These are phyloP conservation scores for Candida vartiovaarae DNA, from an alignment of 805 yeast species.

Conservation along the genomic window DNA sequence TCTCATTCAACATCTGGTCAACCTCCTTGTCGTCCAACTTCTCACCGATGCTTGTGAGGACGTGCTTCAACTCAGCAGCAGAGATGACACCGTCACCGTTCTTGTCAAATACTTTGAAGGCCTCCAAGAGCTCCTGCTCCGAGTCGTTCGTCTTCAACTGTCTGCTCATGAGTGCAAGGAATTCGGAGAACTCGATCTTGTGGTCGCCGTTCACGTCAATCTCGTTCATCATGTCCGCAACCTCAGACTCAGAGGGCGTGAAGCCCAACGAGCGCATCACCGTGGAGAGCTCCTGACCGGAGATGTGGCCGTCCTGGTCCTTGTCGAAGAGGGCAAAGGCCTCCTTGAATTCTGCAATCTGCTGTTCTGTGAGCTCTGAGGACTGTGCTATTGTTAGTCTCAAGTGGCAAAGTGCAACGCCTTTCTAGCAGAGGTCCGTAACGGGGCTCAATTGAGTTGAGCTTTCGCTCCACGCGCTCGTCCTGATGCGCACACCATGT, in stretches of 20 bases:
- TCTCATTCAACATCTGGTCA: slow-evolving; percentile 94
- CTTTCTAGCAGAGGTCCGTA: no score
- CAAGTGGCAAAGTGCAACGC: not conserved
- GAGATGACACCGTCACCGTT: slow-evolving; percentile 96
- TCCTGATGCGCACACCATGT: no score
- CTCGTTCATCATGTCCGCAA: slow-evolving; percentile 95
- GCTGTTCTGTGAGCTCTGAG: slow-evolving; percentile 89
- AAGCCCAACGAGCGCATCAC: slow-evolving; percentile 99
- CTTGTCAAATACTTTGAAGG: slow-evolving; percentile 92
- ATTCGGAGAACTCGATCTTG: slow-evolving; percentile 74
- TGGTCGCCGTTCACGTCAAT: slow-evolving; percentile 96
- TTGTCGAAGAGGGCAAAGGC: slow-evolving; percentile 96
- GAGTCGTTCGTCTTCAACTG: slow-evolving; percentile 95
- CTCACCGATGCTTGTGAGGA: slow-evolving; percentile 95
- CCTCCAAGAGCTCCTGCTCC: slow-evolving; percentile 95
- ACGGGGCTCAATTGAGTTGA: no score
- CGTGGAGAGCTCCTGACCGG: slow-evolving; percentile 92
- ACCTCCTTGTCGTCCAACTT: slow-evolving; percentile 95
- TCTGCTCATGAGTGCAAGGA: slow-evolving; percentile 69
- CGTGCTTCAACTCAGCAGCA: slow-evolving; percentile 94
- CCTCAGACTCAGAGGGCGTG: slow-evolving; percentile 93
- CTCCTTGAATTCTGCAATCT: slow-evolving; percentile 94
- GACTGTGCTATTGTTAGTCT: slow-evolving; percentile 16
- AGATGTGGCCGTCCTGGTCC: slow-evolving; percentile 94
- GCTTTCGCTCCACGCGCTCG: no score